Base-by-base conservation (phyloP, 75 land plant genomes). In the Pinus tabuliformis region DNA sequence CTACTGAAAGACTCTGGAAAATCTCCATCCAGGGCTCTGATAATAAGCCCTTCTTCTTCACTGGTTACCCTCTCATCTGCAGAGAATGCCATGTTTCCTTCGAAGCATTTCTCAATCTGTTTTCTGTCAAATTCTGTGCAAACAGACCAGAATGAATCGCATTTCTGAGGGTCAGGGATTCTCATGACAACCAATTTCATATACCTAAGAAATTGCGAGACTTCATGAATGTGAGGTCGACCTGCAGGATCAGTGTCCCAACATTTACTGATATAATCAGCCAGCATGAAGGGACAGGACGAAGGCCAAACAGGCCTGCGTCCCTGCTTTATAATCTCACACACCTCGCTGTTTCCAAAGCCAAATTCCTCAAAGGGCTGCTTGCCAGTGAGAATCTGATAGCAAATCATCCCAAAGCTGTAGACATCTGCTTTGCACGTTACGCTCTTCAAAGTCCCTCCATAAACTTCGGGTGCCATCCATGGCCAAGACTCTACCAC, bases 391-490 rank as follows among this genome's bases (percentile, higher is more conserved):
- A 78, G 70, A 21, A 82, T 73, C 26, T 78, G 82, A 73, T 63
- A 82, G 76, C 83, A 82, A 17, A 82, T 82, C 72, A 82, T 82
- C 30, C 82, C 83, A 76, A 82, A 82, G 59, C 83, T 82, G 71
- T 82, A 82, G 6, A 82, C 83, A 73, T 82, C 83, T 21, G 82
- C 82, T 12, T 80, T 73, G 75, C 57, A 58, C 16, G 81, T 79
- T 33, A 45, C 62, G 14, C 49, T 73, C 56, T 59, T 56, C n/a
- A n/a, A 49, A 54, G 20, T 58, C 80, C 6, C 70, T 4, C n/a
- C 45, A 65, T 65, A 78, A 21, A 79, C 83, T 42, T 82, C 83
- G 1, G 83, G 83, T 5, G 83, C 83, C n/a, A 76, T 52, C 82
- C 82, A 82, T n/a, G 77, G 18, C 80, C 75, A 75, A 63, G 42